These are phyloP conservation scores for Berberis thunbergii DNA, from an alignment of 164 flowering plant genomes.

Conservation along the genomic window DNA sequence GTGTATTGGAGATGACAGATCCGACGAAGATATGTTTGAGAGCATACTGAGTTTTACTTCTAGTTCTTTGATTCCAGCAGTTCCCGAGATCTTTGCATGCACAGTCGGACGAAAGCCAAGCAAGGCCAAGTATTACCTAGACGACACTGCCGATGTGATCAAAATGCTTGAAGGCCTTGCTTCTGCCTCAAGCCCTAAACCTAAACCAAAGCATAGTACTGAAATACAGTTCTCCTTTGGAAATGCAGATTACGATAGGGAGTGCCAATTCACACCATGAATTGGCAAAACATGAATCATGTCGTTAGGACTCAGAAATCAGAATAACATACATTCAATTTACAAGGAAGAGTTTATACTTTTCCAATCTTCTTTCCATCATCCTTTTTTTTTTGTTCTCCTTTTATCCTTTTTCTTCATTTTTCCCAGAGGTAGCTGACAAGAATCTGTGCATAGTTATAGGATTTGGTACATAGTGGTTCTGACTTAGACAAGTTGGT, in stretches of 20 bases:
- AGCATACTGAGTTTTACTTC: slow-evolving; percentile 40
- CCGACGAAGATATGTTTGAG: slow-evolving; percentile 86
- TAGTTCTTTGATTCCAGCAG: slow-evolving; percentile 20
- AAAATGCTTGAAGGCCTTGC: slow-evolving; percentile 56
- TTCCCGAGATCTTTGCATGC: slow-evolving; percentile 65
- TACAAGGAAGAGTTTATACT: too few species aligned
- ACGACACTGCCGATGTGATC: slow-evolving; percentile 51
- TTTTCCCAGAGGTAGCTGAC: too few species aligned
- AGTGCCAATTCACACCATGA: neutral
- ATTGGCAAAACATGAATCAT: neutral
- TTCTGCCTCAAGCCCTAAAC: slow-evolving; percentile 21
- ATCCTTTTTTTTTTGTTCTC: too few species aligned
- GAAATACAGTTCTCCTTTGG: slow-evolving; percentile 45
- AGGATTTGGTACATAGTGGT: too few species aligned
- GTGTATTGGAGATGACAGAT: slow-evolving; percentile 82
- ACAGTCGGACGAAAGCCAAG: slow-evolving; percentile 82
- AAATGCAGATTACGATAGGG: slow-evolving; percentile 20
- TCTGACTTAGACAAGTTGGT: too few species aligned
- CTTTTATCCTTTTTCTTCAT: too few species aligned
- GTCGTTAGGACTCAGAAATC: neutral
- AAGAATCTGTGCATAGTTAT: too few species aligned
- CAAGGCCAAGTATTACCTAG: slow-evolving; percentile 70
- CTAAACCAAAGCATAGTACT: slow-evolving; percentile 27
- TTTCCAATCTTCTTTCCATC: too few species aligned
- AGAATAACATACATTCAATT: too few species aligned